Conservation (phyloP, 495 filamentous ascomycete genomes). For the Rostrohypoxylon terebratum region DNA sequence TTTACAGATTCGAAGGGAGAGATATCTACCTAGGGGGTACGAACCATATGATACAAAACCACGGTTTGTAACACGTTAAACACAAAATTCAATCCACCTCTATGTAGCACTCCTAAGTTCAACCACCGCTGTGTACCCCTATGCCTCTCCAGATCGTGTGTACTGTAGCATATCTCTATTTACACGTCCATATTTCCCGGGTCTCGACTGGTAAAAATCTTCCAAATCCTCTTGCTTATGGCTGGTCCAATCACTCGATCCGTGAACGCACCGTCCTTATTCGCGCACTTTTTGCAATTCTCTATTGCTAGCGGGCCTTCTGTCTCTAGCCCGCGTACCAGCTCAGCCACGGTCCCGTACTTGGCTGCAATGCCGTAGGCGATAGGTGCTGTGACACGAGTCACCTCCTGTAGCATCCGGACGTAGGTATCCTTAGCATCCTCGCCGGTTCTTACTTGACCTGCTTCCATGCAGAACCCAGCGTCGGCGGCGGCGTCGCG, state of each 20-base stretch:
- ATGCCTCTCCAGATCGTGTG: neutral
- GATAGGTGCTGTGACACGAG: conserved; percentile 76
- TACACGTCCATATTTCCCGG: conserved; percentile 76
- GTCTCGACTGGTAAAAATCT: conserved; percentile 78
- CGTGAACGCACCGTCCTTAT: conserved; percentile 73
- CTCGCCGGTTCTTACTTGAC: conserved; percentile 81
- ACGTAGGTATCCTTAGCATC: conserved; percentile 75
- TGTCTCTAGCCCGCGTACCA: conserved; percentile 69
- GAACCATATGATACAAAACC: neutral
- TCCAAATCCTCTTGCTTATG: conserved; percentile 77
- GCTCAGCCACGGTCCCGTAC: conserved; percentile 67
- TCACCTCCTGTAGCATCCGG: conserved; percentile 83
- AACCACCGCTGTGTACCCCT: neutral
- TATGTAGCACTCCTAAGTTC: neutral
- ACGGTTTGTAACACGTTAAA: neutral
- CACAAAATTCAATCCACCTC: neutral
- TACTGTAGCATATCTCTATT: neutral
- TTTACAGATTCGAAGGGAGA: neutral
- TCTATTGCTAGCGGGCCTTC: conserved; percentile 71
- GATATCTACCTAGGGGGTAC: neutral
- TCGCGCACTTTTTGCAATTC: conserved; percentile 73
- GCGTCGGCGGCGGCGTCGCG: conserved; percentile 60
- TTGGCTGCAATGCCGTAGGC: conserved; percentile 75
- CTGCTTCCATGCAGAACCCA: conserved; percentile 84
- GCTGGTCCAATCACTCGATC: conserved; percentile 74